A percentile compares a stretch with the other conserved stretches of the same genome.
These are phyloP conservation scores for Aspergillus thermomutatus DNA, from an alignment of 2,329 filamentous ascomycete species.

Conservation along the genomic window DNA sequence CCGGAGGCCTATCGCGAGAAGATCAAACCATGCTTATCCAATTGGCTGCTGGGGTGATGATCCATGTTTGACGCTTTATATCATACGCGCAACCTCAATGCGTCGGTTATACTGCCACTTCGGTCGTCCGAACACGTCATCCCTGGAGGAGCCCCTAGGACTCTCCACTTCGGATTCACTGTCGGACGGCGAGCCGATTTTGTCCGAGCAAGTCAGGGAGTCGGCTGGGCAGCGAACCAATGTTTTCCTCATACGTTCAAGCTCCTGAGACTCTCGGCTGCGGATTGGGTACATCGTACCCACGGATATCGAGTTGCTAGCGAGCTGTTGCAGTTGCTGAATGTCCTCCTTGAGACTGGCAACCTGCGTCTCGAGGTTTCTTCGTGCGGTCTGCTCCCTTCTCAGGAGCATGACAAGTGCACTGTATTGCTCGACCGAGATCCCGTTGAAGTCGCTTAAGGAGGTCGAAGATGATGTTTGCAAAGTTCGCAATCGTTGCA, in stretches of 20 bases:
- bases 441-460: constrained; percentile 29
- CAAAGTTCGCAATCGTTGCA: constrained; percentile 23
- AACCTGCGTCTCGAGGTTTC: constrained; percentile 44
- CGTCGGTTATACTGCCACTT: constrained; percentile 26
- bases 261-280: constrained; percentile 29
- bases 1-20: too few species aligned
- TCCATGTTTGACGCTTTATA: constrained; percentile 19
- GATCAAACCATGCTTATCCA: too few species aligned
- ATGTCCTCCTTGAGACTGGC: constrained; percentile 41
- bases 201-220: constrained; percentile 15
- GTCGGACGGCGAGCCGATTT: constrained; percentile 16
- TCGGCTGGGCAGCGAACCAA: constrained; percentile 17
- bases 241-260: constrained; percentile 26
- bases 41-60: constrained; percentile 7
- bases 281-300: constrained; percentile 33
- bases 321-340: constrained; percentile 31
- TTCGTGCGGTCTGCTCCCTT: constrained; percentile 45
- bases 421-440: constrained; percentile 47
- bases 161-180: constrained; percentile 27
- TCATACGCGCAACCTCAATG: constrained; percentile 29
- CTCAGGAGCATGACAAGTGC: constrained; percentile 45
- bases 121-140: constrained; percentile 22
- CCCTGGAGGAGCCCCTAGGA: constrained; percentile 12
- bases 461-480: constrained; percentile 31
- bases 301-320: constrained; percentile 28